Base-by-base conservation (phyloP, 371 early-diverging fungal genomes). In the Umbelopsis sp. region DNA sequence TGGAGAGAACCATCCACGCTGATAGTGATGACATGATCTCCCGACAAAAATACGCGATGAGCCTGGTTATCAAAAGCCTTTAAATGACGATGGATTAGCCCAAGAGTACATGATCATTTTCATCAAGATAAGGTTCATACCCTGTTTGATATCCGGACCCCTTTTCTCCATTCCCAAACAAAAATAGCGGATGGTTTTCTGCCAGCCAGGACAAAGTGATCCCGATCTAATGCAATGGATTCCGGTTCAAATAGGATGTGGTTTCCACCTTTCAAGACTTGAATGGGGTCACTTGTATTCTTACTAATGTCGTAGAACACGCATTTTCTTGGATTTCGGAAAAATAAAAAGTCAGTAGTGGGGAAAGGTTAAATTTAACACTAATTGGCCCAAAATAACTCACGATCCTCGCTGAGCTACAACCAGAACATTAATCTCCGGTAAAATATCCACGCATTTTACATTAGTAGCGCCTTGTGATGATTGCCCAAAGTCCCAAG, bases 131-230 rank as follows among this genome's bases (percentile, higher is more conserved):
- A 10, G 41, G 22, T 63, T 41, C 68, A 66, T 71, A 79, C 83
- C 74, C 74, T 76, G 53, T 74, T 76, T 14, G 75, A 70, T 65
- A 82, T 67, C 14, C 74, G 71, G 2, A 80, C 76, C 8, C 83
- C 83, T 71, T 82, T 82, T 44, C 80, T 51, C 83, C 83, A 82
- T 57, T 82, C 79, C 83, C 83, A 82, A n/a, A 82, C 72, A 74
- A 79, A 82, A 1, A 82, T 74, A 44, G 76, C 80, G 0, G 83
- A 82, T 16, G 83, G 83, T 25, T 80, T 80, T 44, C 83, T 71
- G 2, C 83, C 83, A 9, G 76, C 70, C 1, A 82, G 68, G 20
- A 76, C 83, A 76, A 82, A 80, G 63, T 80, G 80, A 53, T 82
- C 78, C 51, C 74, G 76, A 46, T 70, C 72, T 24, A 82, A 67